phyloP scores from a whole-genome alignment of 2,329 filamentous ascomycete species.

The Trichoderma afroharzianum region DNA sequence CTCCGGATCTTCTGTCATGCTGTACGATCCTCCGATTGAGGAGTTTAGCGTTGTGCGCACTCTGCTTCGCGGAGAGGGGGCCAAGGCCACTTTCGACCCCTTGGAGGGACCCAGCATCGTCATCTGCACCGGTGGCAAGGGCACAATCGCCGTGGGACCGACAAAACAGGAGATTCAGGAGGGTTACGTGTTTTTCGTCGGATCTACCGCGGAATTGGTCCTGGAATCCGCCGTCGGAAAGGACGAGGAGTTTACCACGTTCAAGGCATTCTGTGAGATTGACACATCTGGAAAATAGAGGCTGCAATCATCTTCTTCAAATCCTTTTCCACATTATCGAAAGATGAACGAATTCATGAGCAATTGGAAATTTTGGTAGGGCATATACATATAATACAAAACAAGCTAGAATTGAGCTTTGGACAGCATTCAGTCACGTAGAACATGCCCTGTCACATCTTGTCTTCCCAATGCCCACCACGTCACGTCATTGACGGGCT shows the following conservation, averaged over 20 bases:
- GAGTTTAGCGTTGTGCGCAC: conserved; percentile 90
- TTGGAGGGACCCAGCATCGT: conserved; percentile 88
- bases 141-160: conserved; percentile 79
- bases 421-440: neutral
- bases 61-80: conserved; percentile 64
- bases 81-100: conserved; percentile 84
- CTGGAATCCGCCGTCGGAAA: conserved; percentile 62
- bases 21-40: conserved; percentile 95
- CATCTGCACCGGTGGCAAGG: conserved; percentile 81
- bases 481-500: neutral
- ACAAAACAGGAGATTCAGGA: conserved; percentile 72
- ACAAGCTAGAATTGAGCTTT: neutral
- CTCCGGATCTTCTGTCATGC: conserved; percentile 64
- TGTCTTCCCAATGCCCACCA: neutral
- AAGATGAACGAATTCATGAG: neutral
- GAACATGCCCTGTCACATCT: neutral
- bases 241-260: conserved; percentile 75
- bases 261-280: conserved; percentile 92
- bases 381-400: neutral
- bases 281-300: conserved; percentile 40
- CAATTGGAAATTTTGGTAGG: neutral
- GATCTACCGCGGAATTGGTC: conserved; percentile 78
- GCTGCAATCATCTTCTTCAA: conserved; percentile 26
- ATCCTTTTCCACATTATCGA: neutral
- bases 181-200: conserved; percentile 79